These are phyloP conservation scores for Monilinia fructigena DNA, from an alignment of 2,329 filamentous ascomycete genomes.

Conservation along the genomic window DNA sequence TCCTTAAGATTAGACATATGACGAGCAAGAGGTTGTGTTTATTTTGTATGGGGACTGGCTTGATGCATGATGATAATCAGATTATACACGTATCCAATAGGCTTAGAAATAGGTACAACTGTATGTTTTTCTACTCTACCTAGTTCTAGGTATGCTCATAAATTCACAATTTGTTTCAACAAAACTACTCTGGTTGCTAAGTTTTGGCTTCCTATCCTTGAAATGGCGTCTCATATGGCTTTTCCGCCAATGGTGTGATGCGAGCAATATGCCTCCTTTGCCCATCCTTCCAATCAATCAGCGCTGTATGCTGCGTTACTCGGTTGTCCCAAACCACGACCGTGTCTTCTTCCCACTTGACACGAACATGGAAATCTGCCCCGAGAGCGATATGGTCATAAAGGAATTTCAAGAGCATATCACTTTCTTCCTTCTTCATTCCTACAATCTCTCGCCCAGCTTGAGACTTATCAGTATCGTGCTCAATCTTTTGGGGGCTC, in stretches of 20 bases:
- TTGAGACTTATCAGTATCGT: conserved; percentile 37
- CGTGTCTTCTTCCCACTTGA: conserved; percentile 73
- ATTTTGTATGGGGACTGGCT: too few species aligned
- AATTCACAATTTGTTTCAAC: too few species aligned
- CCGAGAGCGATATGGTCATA: conserved; percentile 67
- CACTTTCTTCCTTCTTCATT: conserved; percentile 80
- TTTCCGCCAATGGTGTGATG: conserved; percentile 79
- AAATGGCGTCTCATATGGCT: conserved; percentile 66
- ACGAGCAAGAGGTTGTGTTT: too few species aligned
- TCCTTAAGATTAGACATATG: too few species aligned
- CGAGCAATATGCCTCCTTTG: conserved; percentile 75
- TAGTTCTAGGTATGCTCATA: too few species aligned
- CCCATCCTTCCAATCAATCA: conserved; percentile 77
- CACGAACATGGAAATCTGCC: conserved; percentile 68
- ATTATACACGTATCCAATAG: too few species aligned
- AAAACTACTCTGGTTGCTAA: too few species aligned
- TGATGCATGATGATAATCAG: too few species aligned
- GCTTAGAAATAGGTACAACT: too few species aligned
- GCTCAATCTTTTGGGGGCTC: conserved; percentile 11
- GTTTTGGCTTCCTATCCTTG: too few species aligned
- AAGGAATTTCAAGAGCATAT: conserved; percentile 71
- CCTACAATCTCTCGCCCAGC: conserved; percentile 77
- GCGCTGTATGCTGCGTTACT: conserved; percentile 73
- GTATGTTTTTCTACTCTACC: too few species aligned
- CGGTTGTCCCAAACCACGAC: conserved; percentile 85